Evolutionary conservation across 495 filamentous ascomycete genomes (phyloP), one percentile per base, ranked within the genome.

Genomic region (Penicillium psychrofluorescens): DNA sequence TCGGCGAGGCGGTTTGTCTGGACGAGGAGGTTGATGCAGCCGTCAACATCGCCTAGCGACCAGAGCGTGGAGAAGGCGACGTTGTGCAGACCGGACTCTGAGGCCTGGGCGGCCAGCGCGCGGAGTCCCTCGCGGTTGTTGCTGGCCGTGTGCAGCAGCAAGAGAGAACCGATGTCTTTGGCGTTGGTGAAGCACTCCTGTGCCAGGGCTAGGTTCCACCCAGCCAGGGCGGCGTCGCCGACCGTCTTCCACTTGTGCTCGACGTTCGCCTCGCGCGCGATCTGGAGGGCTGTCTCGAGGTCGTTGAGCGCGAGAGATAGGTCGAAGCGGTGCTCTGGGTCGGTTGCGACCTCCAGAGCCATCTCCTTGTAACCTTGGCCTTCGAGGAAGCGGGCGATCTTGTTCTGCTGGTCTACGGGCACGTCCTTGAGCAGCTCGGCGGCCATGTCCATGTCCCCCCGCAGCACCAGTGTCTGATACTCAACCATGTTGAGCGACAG

Each of bases 221-320:
- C 83, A 1, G 80, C 61, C 33, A 98, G 76, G 27, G 94, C 94
- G 1, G 90, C 86, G 50, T 98, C 92, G 35, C 92, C 92, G 12
- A 98, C 83, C 1, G 78, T 88, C 73, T 96, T 96, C 91, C 91
- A 98, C 64, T 94, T 92, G 67, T 96, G 94, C 61, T 98, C 92
- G 7, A 81, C 84, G 43, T 95, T 85, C 1, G 88, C 82, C 58
- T 86, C 71, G 32, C 80, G 75, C 2, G 90, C 90, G n/a, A 97
- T 81, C 31, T 86, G 79, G 0, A 92, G 76, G 11, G 91, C 92
- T 49, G 88, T 85, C 16, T 86, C 76, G 28, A 96, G 81, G 45
- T 91, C 82, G 51, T 82, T 86, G 9, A 98, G 79, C 4, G 80
- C 72, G 31, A 98, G 76, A 1, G 94, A 86, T 8, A 99, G 75